phyloP scores from a whole-genome alignment of 306 rosid species.

The Cicer judaicum region DNA sequence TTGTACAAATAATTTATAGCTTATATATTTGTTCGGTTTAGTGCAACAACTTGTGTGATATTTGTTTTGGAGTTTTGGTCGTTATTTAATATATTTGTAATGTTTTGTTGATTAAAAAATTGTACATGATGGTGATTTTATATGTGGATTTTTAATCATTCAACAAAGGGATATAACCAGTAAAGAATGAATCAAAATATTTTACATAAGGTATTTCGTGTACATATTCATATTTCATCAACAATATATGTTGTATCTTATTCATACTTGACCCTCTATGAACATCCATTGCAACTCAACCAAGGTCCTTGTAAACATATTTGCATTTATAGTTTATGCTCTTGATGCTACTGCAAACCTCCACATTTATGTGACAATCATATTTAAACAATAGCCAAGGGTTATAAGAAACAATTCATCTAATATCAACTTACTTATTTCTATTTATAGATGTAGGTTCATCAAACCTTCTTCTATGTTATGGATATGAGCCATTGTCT shows the following conservation, averaged over 20 bases:
- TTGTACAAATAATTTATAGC: neutral
- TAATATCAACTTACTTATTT: too few species aligned
- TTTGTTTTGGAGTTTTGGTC: neutral
- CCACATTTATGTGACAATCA: too few species aligned
- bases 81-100: neutral
- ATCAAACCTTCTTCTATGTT: neutral
- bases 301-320: too few species aligned
- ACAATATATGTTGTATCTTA: too few species aligned
- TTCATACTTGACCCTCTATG: neutral
- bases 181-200: neutral
- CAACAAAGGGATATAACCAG: neutral
- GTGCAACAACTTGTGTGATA: neutral
- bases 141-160: neutral
- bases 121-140: neutral
- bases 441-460: neutral
- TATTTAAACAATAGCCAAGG: too few species aligned
- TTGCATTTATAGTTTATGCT: too few species aligned
- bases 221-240: neutral
- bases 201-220: neutral
- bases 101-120: neutral
- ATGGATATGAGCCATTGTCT: neutral
- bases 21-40: neutral
- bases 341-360: too few species aligned
- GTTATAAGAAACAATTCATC: too few species aligned
- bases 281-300: neutral